Base-by-base conservation (phyloP, 805 yeast species). In the Candida lessepsii region DNA sequence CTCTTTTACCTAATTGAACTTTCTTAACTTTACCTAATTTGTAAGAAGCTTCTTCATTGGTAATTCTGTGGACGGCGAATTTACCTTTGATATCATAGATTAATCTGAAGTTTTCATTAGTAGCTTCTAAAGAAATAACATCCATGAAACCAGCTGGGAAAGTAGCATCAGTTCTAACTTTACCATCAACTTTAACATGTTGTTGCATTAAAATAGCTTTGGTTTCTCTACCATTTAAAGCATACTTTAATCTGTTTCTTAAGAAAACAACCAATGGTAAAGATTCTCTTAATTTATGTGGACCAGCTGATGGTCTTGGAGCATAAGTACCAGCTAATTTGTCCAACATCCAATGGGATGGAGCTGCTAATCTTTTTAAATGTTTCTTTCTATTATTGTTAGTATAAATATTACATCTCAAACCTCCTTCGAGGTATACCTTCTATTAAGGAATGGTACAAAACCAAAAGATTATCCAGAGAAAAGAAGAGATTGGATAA, bases 311-410 rank as follows among this genome's bases (percentile, higher is more conserved):
- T 70, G 98, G 96, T 80, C 98, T 89, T 80, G 99, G 99, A 54
- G 99, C 99, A 74, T 93, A 93, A 68, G 87, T 80, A 73, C 99
- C 99, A 70, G 97, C 86, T 79, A 93, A 81, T 80, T 93, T 93
- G 95, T 95, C 99, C 81, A 93, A 87, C 95, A 93, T 86, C 99
- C 99, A 93, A 85, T 93, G 99, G 81, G 90, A 85, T 82, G 99
- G 99, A 74, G 99, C 99, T 74, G 98, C 96, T 77, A 91, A 85
- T 85, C 98, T 89, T 84, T 91, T 90, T 75, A 90, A 84, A 75
- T 91, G 97, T 83, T 91, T 90, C 90, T 89, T 88, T 85, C 35
- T 32, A 32, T 21, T 11, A 30, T 18, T 29, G 35, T 32, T 32
- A 32, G 35, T 32, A 32, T 19, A 19, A 5, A 20, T 5, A 20